Evolutionary conservation across 2,329 filamentous ascomycete genomes (phyloP), one percentile per base, ranked within the genome.

Genomic region (Berkeleyomyces rouxiae): DNA sequence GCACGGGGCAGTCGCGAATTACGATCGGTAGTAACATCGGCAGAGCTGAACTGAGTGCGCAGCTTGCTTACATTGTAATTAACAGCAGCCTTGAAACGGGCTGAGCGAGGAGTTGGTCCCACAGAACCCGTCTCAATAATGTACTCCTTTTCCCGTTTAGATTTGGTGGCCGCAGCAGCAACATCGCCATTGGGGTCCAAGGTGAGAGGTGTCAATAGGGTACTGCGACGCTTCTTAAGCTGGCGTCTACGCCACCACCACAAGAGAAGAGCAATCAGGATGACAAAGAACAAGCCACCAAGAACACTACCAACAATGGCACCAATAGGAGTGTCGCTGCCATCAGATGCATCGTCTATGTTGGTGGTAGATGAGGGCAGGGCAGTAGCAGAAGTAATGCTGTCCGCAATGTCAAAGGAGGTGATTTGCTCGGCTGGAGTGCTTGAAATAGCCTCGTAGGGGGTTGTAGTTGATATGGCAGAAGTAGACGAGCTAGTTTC

Each of bases 231-330:
- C 67, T 72, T 75, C 67, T 72, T 72, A 55, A 72, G 67, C 60
- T 70, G 65, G 51, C 74, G 73, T 66, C 77, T 77, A 58, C 75
- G 72, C 73, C 75, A 76, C 66, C 79, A 73, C 79, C 79, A 83
- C 7, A 80, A 66, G 2, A 81, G 65, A 47, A 82, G 74, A 0
- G 72, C 74, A 31, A 80, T 67, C 13, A 82, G 64, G 3, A 74
- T 73, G 43, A 78, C 66, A n/a, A 74, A 71, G 0, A 77, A 74
- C 1, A 80, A 68, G 3, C 76, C 76, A 37, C 79, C 80, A 3
- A 81, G 70, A 2, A 81, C 76, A 46, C 79, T 77, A 7, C 77
- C 80, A 0, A 78, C 78, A 51, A 83, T 74, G 4, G 76, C 75
- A 36, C 74, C 70, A 0, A 75, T 75, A 5, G 71, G 74, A 40